A percentile compares a stretch with the other conserved stretches of the same genome.
Conservation (phyloP, 768 basidiomycete genomes). For the Boletales sp. region DNA sequence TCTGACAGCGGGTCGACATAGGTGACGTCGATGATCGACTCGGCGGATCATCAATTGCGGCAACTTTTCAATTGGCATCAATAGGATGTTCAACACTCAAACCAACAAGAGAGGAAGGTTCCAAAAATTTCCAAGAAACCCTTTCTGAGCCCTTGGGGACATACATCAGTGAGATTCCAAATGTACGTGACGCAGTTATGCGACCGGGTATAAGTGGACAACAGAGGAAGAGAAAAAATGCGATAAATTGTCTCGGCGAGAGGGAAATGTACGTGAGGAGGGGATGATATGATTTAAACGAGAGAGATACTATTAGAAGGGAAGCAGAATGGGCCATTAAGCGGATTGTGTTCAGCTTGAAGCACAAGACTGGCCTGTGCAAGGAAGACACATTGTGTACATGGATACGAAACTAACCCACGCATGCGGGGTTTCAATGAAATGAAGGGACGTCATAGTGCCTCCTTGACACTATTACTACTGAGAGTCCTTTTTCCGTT, state of each 20-base stretch:
- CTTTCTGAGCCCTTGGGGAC: constrained; percentile 8
- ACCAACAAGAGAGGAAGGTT: no score
- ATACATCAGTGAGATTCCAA: constrained; percentile 32
- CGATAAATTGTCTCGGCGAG: constrained; percentile 16
- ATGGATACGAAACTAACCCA: constrained; percentile 21
- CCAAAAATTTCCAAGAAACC: constrained; percentile 13
- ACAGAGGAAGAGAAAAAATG: constrained; percentile 7
- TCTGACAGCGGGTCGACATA: no score
- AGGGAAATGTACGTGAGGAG: constrained; percentile 10
- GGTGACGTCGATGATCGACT: no score
- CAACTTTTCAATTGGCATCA: not conserved
- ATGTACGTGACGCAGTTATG: constrained; percentile 28
- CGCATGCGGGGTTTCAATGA: constrained; percentile 5
- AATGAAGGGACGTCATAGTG: constrained; percentile 19
- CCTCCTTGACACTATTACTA: constrained; percentile 46
- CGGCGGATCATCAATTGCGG: no score
- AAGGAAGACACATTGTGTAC: constrained; percentile 15
- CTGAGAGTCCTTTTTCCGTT: constrained; percentile 53
- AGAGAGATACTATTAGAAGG: constrained; percentile 5
- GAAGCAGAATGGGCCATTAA: constrained; percentile 9
- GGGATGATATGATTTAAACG: constrained; percentile 10
- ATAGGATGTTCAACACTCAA: no score
- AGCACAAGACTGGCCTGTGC: constrained; percentile 17
- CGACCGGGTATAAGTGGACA: constrained; percentile 27
- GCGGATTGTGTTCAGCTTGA: constrained; percentile 1